Base-by-base conservation (phyloP, 1,284 basidiomycete genomes). In the Peniophora sp. region DNA sequence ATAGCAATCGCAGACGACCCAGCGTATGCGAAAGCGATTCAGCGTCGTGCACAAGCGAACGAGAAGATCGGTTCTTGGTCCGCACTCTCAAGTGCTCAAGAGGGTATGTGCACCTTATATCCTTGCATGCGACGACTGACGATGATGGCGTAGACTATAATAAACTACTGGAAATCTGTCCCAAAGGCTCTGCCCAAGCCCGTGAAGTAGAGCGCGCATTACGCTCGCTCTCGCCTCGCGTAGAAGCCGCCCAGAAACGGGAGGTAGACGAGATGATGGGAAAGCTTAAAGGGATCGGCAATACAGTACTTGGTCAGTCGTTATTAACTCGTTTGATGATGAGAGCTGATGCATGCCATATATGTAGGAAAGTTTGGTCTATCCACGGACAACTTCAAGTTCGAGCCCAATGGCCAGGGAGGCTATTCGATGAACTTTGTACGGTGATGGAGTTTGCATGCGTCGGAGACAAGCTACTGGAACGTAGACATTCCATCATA, bases 321-420 rank as follows among this genome's bases (percentile, higher is more conserved):
- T 35, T 10, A 46, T 12, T 14, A n/a, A 24, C n/a, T 3, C 1
- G 27, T 18, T 2, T 17, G 12, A 24, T 9, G n/a, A n/a, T n/a
- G n/a, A 23, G 42, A 22, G 12, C 27, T 32, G 6, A 48, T 35
- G 41, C 22, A 18, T 32, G 15, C 47, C 32, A 48, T 17, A 46
- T 48, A 47, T 17, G 2, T 55, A 91, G 88, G 88, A 2, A 85
- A 84, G 55, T 94, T 95, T 62, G 92, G 92, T 14, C 65, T 95
- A 54, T 92, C 87, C 22, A 94, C 92, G 0, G 83, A 95, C 62
- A 95, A 92, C 69, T 99, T 99, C 78, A 88, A 97, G 68, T 92
- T 99, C 59, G 84, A 85, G 53, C 89, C 89, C 20, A 93, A 93
- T 56, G 88, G 88, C 17, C 85, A 94, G 57, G 96, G 96, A 24